Base-by-base conservation (phyloP, 768 basidiomycete genomes). In the Leccinellum albellum region DNA sequence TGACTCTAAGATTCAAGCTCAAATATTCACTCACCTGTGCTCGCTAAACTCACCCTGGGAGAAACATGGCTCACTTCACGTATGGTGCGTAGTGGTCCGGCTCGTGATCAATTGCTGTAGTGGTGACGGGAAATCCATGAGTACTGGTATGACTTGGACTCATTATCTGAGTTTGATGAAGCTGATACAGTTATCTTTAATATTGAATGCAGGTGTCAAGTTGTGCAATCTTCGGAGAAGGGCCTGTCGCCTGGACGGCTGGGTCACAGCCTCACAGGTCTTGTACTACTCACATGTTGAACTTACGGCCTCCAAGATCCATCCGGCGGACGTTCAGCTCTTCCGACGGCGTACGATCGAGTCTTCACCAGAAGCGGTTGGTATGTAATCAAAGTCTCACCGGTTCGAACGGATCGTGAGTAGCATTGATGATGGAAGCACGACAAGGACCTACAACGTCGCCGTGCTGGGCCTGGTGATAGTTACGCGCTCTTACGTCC, bases 11-110 rank as follows among this genome's bases (percentile, higher is more conserved):
- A 1, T 15, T 6, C 14, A 42, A 6, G 35, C 17, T 6, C 33
- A 35, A 15, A 40, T 4, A 53, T 44, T n/a, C 33, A 23, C 57
- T 63, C 52, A 55, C 61, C 64, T 55, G 55, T 54, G 33, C 7
- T 32, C 55, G 42, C 42, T 32, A 24, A 32, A n/a, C 24, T 24
- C 46, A 20, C 21, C 32, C 20, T 9, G 20, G 15, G 55, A 23
- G 24, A 17, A 28, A 23, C 54, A 40, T 10, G 35, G 33, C 13
- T 29, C 32, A 14, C 13, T 45, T 45, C 44, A 45, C 44, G 21
- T n/a, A 17, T 28, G 33, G 24, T 35, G 32, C 14, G 51, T 21
- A 40, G 17, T 33, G n/a, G 21, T 20, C n/a, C 10, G 17, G 29
- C 5, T 32, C 28, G 6, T 21, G 40, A 42, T 42, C n/a, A 20